These are phyloP conservation scores for Kwoniella dendrophila DNA, from an alignment of 768 basidiomycete species.

Conservation along the genomic window DNA sequence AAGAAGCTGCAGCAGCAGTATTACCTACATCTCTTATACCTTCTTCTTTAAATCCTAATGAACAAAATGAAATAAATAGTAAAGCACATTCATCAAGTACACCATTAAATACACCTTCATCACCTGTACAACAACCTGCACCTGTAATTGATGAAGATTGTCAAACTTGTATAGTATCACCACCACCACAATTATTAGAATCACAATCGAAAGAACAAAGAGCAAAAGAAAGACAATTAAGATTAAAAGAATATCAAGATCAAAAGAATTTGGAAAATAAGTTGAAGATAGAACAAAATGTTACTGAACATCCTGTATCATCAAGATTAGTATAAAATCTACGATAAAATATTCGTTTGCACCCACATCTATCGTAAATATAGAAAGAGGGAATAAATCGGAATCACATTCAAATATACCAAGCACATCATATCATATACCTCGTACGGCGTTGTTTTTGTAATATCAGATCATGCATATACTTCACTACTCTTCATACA, in stretches of 20 bases:
- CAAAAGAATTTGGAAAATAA: constrained; percentile 43
- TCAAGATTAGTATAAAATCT: constrained; percentile 1
- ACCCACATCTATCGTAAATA: neutral
- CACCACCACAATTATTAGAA: constrained; percentile 44
- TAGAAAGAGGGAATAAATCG: neutral
- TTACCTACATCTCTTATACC: neutral
- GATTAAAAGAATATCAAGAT: constrained; percentile 46
- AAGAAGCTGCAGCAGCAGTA: constrained; percentile 41
- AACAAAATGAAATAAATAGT: neutral
- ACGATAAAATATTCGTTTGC: neutral
- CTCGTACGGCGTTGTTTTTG: neutral
- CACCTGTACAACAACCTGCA: constrained; percentile 38
- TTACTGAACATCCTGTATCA: neutral
- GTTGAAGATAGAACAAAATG: constrained; percentile 44
- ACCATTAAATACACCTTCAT: constrained; percentile 29
- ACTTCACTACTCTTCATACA: constrained; percentile 1
- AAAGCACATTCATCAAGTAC: constrained; percentile 14
- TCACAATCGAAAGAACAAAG: constrained; percentile 33
- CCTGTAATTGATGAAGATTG: constrained; percentile 44
- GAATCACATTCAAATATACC: constrained; percentile 10
- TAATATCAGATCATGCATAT: constrained; percentile 4
- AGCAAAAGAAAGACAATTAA: constrained; percentile 31
- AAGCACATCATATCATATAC: constrained; percentile 4
- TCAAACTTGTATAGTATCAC: constrained; percentile 41
- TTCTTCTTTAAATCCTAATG: neutral